Percentiles rank a stretch among this genome's conserved stretches.
Conservation (phyloP, 192 early-diverging fungal genomes). For the Rhizoclosmatium globosum region DNA sequence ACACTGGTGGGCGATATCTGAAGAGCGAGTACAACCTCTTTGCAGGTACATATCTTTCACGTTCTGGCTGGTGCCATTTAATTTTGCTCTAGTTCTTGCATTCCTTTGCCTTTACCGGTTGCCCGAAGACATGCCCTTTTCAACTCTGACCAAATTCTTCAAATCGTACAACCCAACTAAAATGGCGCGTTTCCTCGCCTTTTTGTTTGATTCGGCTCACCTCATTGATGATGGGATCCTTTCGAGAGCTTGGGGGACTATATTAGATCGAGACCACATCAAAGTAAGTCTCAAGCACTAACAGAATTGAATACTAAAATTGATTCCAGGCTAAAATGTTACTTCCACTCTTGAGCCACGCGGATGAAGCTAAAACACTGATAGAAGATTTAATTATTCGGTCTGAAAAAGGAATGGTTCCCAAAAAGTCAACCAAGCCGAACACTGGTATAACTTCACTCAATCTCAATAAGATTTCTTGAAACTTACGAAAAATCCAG, state of each 20-base stretch:
- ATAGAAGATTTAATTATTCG: constrained; percentile 38
- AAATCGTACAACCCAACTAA: constrained; percentile 44
- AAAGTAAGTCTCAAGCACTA: constrained; percentile 8
- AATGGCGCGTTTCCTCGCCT: constrained; percentile 52
- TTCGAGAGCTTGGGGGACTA: constrained; percentile 42
- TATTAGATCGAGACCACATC: constrained; percentile 43
- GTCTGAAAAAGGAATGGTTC: constrained; percentile 49
- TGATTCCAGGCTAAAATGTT: constrained; percentile 39
- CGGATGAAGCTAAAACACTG: constrained; percentile 36
- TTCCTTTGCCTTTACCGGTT: constrained; percentile 59
- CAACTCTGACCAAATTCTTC: constrained; percentile 42
- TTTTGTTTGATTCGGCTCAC: constrained; percentile 53
- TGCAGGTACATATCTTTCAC: constrained; percentile 35
- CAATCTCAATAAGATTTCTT: background rate
- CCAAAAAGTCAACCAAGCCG: constrained; percentile 41
- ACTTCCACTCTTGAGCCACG: constrained; percentile 45
- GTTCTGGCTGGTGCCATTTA: background rate
- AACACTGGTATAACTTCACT: constrained; percentile 38
- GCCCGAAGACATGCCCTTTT: constrained; percentile 38
- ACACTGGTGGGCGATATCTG: constrained; percentile 48
- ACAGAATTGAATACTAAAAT: background rate
- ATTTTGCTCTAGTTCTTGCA: constrained; percentile 35
- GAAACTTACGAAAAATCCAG: constrained; percentile 3
- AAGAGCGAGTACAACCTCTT: constrained; percentile 54
- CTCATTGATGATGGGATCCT: constrained; percentile 41